phyloP scores from a whole-genome alignment of 1,284 basidiomycete genomes.

The Marasmius fiardii region DNA sequence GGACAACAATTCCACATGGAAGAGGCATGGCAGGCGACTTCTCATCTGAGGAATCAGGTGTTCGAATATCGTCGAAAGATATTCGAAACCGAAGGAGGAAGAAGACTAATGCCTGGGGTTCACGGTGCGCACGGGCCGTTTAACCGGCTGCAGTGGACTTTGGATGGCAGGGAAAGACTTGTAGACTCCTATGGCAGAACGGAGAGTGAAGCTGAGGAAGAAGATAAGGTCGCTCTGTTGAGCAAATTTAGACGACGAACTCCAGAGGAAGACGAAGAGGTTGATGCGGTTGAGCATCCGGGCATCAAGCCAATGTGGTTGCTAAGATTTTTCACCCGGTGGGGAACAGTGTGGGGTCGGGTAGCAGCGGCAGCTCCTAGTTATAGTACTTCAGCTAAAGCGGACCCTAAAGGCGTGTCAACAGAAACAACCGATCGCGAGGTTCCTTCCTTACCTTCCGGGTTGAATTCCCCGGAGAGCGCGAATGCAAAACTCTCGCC shows the following conservation, averaged over 20 bases:
- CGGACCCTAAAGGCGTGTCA: not conserved
- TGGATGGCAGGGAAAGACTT: conserved; percentile 55
- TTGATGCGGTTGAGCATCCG: conserved; percentile 53
- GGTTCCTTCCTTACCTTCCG: not conserved
- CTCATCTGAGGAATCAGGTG: conserved; percentile 58
- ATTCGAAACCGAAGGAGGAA: conserved; percentile 45
- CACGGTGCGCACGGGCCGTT: conserved; percentile 55
- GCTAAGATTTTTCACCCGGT: conserved; percentile 68
- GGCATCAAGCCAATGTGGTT: conserved; percentile 72
- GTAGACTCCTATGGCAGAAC: conserved; percentile 69
- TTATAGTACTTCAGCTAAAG: not conserved
- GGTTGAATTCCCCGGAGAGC: not conserved
- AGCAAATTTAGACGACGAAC: conserved; percentile 17
- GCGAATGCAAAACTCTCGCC: not conserved
- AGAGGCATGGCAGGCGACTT: conserved; percentile 64
- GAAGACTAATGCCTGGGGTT: conserved; percentile 38
- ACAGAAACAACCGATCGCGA: not conserved
- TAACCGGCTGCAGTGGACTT: conserved; percentile 64
- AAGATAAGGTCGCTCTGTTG: conserved; percentile 42
- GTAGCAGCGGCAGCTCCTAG: conserved; percentile 15
- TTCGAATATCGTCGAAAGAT: conserved; percentile 58
- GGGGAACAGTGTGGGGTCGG: conserved; percentile 49
- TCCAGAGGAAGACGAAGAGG: conserved; percentile 38
- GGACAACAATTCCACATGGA: conserved; percentile 61
- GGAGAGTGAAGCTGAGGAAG: conserved; percentile 74